phyloP scores from a whole-genome alignment of 139 green algal species.

The Chlamydomonas schloesseri region DNA sequence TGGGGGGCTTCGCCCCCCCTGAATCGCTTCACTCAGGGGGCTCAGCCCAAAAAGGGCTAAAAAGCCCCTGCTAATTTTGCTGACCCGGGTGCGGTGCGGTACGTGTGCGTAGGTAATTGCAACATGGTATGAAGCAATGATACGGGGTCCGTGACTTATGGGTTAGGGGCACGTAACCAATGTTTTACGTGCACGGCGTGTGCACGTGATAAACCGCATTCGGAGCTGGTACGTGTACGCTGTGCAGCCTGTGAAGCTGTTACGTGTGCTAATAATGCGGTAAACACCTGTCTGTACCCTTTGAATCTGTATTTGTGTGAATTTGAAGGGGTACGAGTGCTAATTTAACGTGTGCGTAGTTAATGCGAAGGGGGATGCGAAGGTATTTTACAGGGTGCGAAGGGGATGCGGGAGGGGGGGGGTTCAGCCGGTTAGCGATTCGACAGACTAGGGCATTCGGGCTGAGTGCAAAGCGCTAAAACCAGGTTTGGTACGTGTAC shows the following conservation, averaged over 20 bases:
- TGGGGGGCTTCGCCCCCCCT: not conserved
- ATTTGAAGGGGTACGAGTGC: not conserved
- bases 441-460: no score
- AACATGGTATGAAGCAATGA: no score
- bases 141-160: no score
- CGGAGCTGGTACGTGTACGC: not conserved
- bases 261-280: not conserved
- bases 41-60: not conserved
- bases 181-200: no score
- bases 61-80: no score
- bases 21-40: not conserved
- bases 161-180: no score
- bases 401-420: no score
- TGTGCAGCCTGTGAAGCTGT: not conserved
- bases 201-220: not conserved
- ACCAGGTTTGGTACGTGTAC: no score
- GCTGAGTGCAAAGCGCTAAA: no score
- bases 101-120: no score
- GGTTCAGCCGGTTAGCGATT: no score
- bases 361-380: slow-evolving; percentile 1
- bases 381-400: slow-evolving; percentile 18
- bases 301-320: not conserved
- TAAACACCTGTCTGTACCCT: not conserved
- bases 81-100: no score
- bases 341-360: not conserved